A percentile compares a stretch with the other conserved stretches of the same genome.
phyloP scores from a whole-genome alignment of 495 filamentous ascomycete genomes.

The Achaetomiella virescens region DNA sequence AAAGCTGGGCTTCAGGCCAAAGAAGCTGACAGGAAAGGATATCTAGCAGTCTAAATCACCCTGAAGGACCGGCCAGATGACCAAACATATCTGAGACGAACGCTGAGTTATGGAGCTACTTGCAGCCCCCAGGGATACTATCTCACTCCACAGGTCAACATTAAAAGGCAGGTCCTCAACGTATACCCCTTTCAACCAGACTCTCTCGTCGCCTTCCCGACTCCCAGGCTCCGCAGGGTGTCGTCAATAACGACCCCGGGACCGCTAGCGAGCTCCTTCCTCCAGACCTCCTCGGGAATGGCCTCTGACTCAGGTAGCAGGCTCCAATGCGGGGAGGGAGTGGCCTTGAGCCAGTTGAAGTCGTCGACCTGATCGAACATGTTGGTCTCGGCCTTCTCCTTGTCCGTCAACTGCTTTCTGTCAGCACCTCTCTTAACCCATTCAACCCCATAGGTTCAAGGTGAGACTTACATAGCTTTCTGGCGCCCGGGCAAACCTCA shows the following conservation, averaged over 20 bases:
- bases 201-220: slow-evolving; percentile 17
- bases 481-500: slow-evolving; percentile 75
- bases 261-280: slow-evolving; percentile 58
- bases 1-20: too few relatives aligned
- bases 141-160: not conserved
- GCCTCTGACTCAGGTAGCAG: slow-evolving; percentile 56
- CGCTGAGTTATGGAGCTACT: too few relatives aligned
- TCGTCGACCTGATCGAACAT: slow-evolving; percentile 89
- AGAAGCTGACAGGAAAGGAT: too few relatives aligned
- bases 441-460: not conserved
- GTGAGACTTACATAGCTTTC: slow-evolving; percentile 54
- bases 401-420: slow-evolving; percentile 27
- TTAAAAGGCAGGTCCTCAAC: not conserved
- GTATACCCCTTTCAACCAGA: too few relatives aligned
- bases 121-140: too few relatives aligned
- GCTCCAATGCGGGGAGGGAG: slow-evolving; percentile 84
- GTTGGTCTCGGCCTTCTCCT: slow-evolving; percentile 42
- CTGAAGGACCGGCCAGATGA: too few relatives aligned
- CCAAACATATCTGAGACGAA: too few relatives aligned
- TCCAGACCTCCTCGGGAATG: slow-evolving; percentile 62
- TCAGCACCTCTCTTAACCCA: not conserved
- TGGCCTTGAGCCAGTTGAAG: slow-evolving; percentile 91
- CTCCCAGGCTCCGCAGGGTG: slow-evolving; percentile 55
- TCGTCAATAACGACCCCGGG: slow-evolving; percentile 58
- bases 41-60: too few relatives aligned